These are phyloP conservation scores for Pythium brachiatum DNA, from an alignment of 352 stramenopile genomes.

Conservation along the genomic window DNA sequence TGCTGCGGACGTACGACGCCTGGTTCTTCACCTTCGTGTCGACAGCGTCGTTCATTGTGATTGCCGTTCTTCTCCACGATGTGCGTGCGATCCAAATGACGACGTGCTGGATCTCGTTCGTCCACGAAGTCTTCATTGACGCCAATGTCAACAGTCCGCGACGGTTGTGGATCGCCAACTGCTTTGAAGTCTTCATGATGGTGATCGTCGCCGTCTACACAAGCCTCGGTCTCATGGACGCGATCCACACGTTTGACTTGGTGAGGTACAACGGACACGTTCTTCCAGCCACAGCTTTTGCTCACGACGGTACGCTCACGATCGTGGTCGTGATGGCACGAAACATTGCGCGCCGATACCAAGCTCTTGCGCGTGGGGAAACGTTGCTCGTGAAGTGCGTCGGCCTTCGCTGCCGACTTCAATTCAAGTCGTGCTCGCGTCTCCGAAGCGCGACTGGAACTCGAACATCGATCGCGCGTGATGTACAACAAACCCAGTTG, in stretches of 20 bases:
- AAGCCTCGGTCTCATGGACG: background rate
- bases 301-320: background rate
- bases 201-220: background rate
- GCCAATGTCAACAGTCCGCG: slow-evolving; percentile 4
- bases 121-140: slow-evolving; percentile 4
- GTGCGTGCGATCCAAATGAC: background rate
- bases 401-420: background rate
- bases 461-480: background rate
- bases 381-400: background rate
- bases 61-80: background rate
- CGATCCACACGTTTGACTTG: background rate
- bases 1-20: slow-evolving; percentile 3
- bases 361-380: background rate
- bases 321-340: slow-evolving; percentile 1
- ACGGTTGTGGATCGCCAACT: background rate
- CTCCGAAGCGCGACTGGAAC: background rate
- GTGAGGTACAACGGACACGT: slow-evolving; percentile 4
- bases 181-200: background rate
- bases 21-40: slow-evolving; percentile 10
- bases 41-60: background rate
- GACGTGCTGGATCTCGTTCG: background rate
- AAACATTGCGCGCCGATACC: background rate
- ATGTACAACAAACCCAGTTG: background rate
- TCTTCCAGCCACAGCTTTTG: background rate
- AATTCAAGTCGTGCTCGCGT: background rate